Evolutionary conservation across 345 rosid genomes (phyloP).

Genomic region (Mercurialis annua): DNA sequence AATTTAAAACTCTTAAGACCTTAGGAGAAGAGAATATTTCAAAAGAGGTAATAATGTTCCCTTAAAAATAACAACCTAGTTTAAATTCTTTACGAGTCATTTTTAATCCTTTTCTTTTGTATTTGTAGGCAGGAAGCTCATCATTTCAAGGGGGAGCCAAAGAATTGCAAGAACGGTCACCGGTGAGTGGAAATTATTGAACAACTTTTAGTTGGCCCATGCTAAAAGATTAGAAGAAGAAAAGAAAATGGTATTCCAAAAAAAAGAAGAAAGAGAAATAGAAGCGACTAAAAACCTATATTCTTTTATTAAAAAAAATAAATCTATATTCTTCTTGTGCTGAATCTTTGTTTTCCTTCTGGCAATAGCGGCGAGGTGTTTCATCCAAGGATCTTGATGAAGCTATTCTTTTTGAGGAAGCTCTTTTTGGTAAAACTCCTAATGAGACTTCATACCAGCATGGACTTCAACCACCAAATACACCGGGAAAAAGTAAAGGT

Average conservation of each 20-base stretch:
- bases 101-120: not conserved
- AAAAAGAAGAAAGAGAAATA: too few relatives aligned
- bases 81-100: conserved; percentile 14
- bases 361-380: conserved; percentile 54
- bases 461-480: conserved; percentile 14
- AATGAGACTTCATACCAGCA: conserved; percentile 26
- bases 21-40: not conserved
- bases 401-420: conserved; percentile 59
- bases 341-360: conserved; percentile 7
- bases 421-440: conserved; percentile 46
- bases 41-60: not conserved
- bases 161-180: conserved; percentile 26
- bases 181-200: conserved; percentile 22
- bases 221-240: conserved; percentile 4
- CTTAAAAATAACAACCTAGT: not conserved
- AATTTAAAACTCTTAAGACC: not conserved
- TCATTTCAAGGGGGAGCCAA: conserved; percentile 28
- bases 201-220: conserved; percentile 4
- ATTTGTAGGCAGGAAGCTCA: conserved; percentile 44
- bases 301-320: too few relatives aligned
- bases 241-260: too few relatives aligned
- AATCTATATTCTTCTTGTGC: not conserved
- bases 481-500: conserved; percentile 11
- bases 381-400: conserved; percentile 64
- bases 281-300: too few relatives aligned